A percentile compares a stretch with the other conserved stretches of the same genome.
Evolutionary conservation across 208 protist genomes (phyloP).

Genomic region (Tritrichomonas foetus): DNA sequence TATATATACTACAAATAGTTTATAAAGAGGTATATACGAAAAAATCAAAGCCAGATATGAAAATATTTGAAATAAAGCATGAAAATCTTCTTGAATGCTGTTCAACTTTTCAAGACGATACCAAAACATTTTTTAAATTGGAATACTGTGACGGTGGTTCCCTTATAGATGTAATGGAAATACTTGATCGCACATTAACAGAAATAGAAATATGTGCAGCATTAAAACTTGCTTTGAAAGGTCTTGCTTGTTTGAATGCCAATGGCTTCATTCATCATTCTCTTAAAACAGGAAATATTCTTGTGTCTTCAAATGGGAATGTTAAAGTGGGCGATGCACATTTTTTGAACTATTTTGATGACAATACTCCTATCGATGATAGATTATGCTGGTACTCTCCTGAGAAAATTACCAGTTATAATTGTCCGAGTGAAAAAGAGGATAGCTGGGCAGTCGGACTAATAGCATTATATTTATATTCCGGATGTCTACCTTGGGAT

Average conservation of each 20-base stretch:
- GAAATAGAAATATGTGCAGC: conserved; percentile 45
- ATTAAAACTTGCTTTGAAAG: conserved; percentile 45
- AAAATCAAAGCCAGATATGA: no score
- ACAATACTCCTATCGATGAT: conserved; percentile 48
- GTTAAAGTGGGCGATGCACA: conserved; percentile 58
- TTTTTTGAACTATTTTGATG: no score
- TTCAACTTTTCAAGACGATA: neutral
- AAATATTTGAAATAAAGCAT: no score
- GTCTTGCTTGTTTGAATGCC: conserved; percentile 50
- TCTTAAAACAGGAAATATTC: conserved; percentile 54
- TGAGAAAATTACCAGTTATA: conserved; percentile 55
- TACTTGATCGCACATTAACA: neutral
- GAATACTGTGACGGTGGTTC: conserved; percentile 16
- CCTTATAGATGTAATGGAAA: neutral
- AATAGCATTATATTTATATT: conserved; percentile 59
- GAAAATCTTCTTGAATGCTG: no score
- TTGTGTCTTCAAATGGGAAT: conserved; percentile 48
- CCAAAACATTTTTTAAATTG: neutral
- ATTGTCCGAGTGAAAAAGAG: conserved; percentile 54
- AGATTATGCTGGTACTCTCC: conserved; percentile 65
- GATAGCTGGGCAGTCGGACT: conserved; percentile 67
- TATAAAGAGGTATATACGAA: no score
- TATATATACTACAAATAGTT: no score
- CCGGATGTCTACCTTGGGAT: conserved; percentile 49
- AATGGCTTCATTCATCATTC: conserved; percentile 52